Conservation (phyloP, 2,329 filamentous ascomycete species). For the Sphaerulina vaccinii region DNA sequence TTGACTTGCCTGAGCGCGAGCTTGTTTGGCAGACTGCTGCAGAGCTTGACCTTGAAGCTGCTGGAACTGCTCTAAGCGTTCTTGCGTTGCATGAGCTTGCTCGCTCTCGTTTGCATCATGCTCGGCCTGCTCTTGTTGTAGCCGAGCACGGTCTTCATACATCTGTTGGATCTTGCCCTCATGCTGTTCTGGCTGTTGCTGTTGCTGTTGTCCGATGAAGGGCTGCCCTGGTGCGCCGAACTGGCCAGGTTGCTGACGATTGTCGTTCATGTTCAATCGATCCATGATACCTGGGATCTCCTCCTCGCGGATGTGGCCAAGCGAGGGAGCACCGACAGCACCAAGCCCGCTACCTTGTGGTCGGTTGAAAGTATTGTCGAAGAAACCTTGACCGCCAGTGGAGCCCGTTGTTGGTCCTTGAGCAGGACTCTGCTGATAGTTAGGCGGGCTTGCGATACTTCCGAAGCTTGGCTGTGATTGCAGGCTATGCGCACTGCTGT, state of each 20-base stretch:
- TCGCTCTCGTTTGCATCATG: constrained; percentile 53
- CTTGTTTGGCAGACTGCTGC: constrained; percentile 29
- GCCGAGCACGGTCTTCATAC: constrained; percentile 59
- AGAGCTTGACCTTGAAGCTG: constrained; percentile 58
- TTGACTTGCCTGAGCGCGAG: constrained; percentile 7
- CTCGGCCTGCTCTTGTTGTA: constrained; percentile 62
- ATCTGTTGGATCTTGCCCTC: constrained; percentile 59
- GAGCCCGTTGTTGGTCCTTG: constrained; percentile 41
- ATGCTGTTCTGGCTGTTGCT: constrained; percentile 42
- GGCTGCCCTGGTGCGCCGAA: constrained; percentile 48
- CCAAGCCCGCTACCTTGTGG: constrained; percentile 43
- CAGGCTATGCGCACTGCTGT: constrained; percentile 90
- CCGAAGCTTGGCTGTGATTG: constrained; percentile 97
- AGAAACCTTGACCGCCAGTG: constrained; percentile 55
- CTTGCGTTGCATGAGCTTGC: constrained; percentile 47
- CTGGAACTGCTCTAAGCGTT: constrained; percentile 81
- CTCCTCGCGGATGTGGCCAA: constrained; percentile 61
- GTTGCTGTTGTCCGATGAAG: constrained; percentile 47
- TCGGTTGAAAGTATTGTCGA: constrained; percentile 58
- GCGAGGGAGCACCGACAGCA: constrained; percentile 46
- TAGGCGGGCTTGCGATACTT: constrained; percentile 78
- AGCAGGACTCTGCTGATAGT: constrained; percentile 61
- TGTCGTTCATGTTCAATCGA: constrained; percentile 59
- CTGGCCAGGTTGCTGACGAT: constrained; percentile 47
- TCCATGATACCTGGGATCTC: constrained; percentile 65